phyloP scores from a whole-genome alignment of 2,329 filamentous ascomycete genomes.

The Alternaria metachromatica region DNA sequence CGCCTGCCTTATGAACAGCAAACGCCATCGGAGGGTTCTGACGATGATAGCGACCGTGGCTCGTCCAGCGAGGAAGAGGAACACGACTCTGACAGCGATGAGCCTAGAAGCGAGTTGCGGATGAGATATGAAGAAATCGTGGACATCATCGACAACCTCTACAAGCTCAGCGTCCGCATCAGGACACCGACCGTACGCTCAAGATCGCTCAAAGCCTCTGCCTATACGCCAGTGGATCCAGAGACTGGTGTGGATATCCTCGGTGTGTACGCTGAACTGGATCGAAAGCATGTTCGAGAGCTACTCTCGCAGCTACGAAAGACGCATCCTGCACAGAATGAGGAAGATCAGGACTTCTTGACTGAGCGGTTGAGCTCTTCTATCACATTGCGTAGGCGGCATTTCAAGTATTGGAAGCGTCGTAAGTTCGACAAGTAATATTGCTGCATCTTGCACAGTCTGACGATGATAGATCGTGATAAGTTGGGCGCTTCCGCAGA shows the following conservation, averaged over 20 bases:
- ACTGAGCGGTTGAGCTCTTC: constrained; percentile 34
- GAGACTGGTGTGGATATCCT: constrained; percentile 46
- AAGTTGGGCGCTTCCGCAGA: constrained; percentile 37
- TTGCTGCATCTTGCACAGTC: background rate
- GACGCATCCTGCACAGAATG: constrained; percentile 7
- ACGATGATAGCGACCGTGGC: constrained; percentile 33
- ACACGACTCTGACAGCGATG: constrained; percentile 25
- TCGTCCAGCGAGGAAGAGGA: constrained; percentile 39
- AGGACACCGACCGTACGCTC: constrained; percentile 43
- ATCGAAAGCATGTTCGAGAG: constrained; percentile 39
- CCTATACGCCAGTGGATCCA: constrained; percentile 43
- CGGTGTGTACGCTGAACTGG: constrained; percentile 38
- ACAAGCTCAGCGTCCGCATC: constrained; percentile 48
- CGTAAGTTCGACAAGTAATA: constrained; percentile 14
- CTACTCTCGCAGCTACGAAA: constrained; percentile 34
- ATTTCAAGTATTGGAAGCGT: constrained; percentile 49
- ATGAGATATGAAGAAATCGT: constrained; percentile 47
- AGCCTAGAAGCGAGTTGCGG: constrained; percentile 38
- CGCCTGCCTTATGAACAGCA: constrained; percentile 46
- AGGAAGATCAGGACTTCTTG: constrained; percentile 29
- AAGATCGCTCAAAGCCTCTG: constrained; percentile 45
- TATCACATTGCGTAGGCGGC: constrained; percentile 44
- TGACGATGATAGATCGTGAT: constrained; percentile 33
- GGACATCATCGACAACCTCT: constrained; percentile 48
- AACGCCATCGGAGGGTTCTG: constrained; percentile 16